Evolutionary conservation across 2,329 filamentous ascomycete genomes (phyloP).

Genomic region (Talaromyces sp.): DNA sequence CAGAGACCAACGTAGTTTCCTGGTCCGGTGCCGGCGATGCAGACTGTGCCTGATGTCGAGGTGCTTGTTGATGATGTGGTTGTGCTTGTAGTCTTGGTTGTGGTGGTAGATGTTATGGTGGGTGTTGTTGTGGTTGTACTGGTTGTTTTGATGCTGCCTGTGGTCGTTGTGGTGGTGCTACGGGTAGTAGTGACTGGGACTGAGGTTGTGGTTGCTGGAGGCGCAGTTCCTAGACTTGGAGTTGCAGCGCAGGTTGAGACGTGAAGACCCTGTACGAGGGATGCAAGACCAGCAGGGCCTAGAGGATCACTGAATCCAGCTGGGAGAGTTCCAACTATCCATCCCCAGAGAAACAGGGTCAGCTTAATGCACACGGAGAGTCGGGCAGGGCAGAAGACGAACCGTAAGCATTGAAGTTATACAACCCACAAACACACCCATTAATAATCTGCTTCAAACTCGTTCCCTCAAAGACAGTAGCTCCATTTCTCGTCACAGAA

Average conservation of each 20-base stretch:
- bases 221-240: constrained; percentile 9
- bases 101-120: background rate
- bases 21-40: constrained; percentile 31
- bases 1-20: constrained; percentile 34
- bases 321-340: constrained; percentile 46
- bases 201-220: constrained; percentile 4
- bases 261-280: constrained; percentile 31
- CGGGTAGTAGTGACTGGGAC: background rate
- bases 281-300: constrained; percentile 33
- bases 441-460: constrained; percentile 53
- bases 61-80: constrained; percentile 11
- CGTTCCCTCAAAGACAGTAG: constrained; percentile 47
- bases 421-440: constrained; percentile 48
- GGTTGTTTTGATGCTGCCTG: background rate
- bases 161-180: background rate
- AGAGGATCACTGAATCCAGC: constrained; percentile 36
- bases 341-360: constrained; percentile 36
- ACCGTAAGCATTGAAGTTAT: constrained; percentile 48
- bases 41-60: constrained; percentile 19
- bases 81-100: background rate
- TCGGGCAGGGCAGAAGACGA: background rate
- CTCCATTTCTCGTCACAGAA: constrained; percentile 42
- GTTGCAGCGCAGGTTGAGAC: constrained; percentile 22
- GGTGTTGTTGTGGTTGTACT: background rate
- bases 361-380: background rate